Evolutionary conservation across 306 rosid genomes (phyloP).

Genomic region (Prunus persica): DNA sequence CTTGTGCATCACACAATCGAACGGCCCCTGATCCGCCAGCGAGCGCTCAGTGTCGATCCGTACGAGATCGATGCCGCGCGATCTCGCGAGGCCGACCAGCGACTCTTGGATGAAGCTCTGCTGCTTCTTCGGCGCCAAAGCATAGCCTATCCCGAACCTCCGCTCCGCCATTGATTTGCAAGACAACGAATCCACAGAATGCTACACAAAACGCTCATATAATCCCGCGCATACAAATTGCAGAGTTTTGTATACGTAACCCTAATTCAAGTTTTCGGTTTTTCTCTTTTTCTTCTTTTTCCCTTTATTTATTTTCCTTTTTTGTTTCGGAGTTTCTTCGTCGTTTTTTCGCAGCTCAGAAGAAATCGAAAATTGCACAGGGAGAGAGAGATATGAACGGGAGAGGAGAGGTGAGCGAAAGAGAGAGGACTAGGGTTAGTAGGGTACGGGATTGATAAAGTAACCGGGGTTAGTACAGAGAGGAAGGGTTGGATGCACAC

Average conservation of each 20-base stretch:
- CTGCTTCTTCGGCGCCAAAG: slow-evolving; percentile 77
- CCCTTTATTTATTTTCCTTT: not conserved
- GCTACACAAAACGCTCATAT: slow-evolving; percentile 25
- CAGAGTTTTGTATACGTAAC: not conserved
- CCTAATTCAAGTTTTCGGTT: slow-evolving; percentile 8
- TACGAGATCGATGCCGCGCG: slow-evolving; percentile 68
- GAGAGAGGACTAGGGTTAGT: slow-evolving; percentile 45
- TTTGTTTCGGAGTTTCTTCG: not conserved
- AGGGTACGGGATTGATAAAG: slow-evolving; percentile 22
- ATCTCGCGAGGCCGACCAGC: slow-evolving; percentile 47
- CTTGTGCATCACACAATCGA: slow-evolving; percentile 82
- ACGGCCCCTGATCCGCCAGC: slow-evolving; percentile 73
- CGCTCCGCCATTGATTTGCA: slow-evolving; percentile 60
- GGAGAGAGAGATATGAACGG: not conserved
- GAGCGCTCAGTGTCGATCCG: slow-evolving; percentile 41
- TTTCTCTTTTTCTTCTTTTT: not conserved
- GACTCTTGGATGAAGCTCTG: slow-evolving; percentile 78
- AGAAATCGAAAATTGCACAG: not conserved
- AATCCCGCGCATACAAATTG: slow-evolving; percentile 31
- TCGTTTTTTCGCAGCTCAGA: not conserved
- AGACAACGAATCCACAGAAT: slow-evolving; percentile 1
- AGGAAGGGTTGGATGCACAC: slow-evolving; percentile 18
- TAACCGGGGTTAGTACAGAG: slow-evolving; percentile 12
- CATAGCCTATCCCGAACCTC: slow-evolving; percentile 67
- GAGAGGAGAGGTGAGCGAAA: not conserved